These are phyloP conservation scores for Rutstroemia sp. DNA, from an alignment of 2,329 filamentous ascomycete species.

Conservation along the genomic window DNA sequence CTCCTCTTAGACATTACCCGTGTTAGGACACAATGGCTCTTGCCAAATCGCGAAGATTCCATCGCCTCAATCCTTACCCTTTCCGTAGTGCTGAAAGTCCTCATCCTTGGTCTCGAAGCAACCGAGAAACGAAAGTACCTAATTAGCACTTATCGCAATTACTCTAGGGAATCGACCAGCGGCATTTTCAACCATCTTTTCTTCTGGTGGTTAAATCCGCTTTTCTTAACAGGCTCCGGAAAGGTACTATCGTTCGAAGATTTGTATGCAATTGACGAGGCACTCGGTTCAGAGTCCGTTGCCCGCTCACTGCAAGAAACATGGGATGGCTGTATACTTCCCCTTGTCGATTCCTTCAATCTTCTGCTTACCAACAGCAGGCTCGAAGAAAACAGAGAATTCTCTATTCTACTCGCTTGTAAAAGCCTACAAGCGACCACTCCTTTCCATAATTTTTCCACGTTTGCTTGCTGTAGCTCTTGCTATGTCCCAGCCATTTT, in stretches of 20 bases:
- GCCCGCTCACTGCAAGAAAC: slow-evolving; percentile 6
- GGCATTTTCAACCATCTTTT: slow-evolving; percentile 30
- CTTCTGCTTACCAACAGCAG: background rate
- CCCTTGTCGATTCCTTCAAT: background rate
- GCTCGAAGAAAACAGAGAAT: background rate
- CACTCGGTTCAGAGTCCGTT: slow-evolving; percentile 7
- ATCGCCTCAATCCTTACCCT: slow-evolving; percentile 13
- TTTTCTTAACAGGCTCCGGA: slow-evolving; percentile 29
- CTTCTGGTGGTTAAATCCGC: slow-evolving; percentile 32
- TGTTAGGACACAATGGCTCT: slow-evolving; percentile 17
- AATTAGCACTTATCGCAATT: slow-evolving; percentile 11
- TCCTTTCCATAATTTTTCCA: background rate
- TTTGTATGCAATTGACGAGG: slow-evolving; percentile 19
- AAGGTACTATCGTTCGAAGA: slow-evolving; percentile 28
- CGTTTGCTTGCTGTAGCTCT: slow-evolving; percentile 17
- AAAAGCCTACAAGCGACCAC: background rate
- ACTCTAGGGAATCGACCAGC: slow-evolving; percentile 27
- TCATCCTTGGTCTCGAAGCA: slow-evolving; percentile 20
- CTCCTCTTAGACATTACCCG: slow-evolving; percentile 15
- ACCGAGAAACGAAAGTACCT: slow-evolving; percentile 16
- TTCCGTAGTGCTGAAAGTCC: slow-evolving; percentile 16
- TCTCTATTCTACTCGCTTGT: background rate
- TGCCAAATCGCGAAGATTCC: slow-evolving; percentile 16
- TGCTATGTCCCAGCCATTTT: slow-evolving; percentile 12
- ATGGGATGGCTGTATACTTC: slow-evolving; percentile 14